A percentile compares a stretch with the other conserved stretches of the same genome.
These are phyloP conservation scores for Scedosporium dehoogii DNA, from an alignment of 2,329 filamentous ascomycete genomes.

Conservation along the genomic window DNA sequence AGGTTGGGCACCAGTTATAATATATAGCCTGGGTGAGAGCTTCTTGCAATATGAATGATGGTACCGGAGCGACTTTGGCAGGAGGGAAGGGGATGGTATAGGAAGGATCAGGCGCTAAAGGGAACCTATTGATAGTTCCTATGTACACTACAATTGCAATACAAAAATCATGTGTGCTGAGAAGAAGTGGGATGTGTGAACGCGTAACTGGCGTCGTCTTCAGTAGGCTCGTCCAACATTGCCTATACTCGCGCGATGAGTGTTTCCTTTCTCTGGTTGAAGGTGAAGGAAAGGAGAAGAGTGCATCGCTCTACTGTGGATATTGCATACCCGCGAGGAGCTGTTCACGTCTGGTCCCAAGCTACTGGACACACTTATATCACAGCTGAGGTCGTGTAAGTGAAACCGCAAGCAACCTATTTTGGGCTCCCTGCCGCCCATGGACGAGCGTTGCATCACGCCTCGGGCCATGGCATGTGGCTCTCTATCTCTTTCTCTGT, in stretches of 20 bases:
- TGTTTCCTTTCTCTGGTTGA: no score
- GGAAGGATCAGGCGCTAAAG: not conserved
- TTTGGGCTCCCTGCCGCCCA: not conserved
- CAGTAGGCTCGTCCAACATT: no score
- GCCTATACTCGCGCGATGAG: no score
- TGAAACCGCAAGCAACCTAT: not conserved
- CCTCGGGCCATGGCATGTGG: not conserved
- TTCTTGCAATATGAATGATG: not conserved
- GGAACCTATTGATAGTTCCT: not conserved
- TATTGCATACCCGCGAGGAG: not conserved
- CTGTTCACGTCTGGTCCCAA: not conserved
- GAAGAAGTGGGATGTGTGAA: not conserved
- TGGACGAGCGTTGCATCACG: not conserved
- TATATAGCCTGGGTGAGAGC: not conserved
- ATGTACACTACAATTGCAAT: slow-evolving; percentile 1
- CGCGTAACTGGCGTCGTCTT: no score
- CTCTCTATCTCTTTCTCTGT: not conserved
- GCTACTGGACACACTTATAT: not conserved
- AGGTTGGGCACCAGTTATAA: not conserved
- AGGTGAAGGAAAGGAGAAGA: no score
- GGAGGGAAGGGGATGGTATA: not conserved
- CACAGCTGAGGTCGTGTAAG: not conserved
- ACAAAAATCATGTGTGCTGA: not conserved
- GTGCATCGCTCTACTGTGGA: not conserved
- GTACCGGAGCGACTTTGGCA: not conserved